Base-by-base conservation (phyloP, 306 rosid genomes). In the Boehmeria nivea region DNA sequence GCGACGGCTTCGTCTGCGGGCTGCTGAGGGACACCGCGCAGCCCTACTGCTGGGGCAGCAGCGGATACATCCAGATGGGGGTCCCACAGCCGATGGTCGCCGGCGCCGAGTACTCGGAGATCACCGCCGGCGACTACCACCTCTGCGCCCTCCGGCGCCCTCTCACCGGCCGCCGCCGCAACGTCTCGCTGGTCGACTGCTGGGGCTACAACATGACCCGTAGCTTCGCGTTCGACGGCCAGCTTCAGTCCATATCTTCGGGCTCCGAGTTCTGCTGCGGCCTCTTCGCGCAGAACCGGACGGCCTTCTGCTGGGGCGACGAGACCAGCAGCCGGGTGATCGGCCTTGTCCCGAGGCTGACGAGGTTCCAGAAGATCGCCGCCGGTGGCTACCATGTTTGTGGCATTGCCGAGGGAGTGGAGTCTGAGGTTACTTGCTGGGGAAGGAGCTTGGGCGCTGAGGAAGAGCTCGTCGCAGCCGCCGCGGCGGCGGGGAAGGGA, bases 21-120 rank as follows among this genome's bases (percentile, higher is more conserved):
- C 91, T 90, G 66, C 78, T 90, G 2, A 50, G 83, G 83, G 75
- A 76, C 64, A 78, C 98, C 2, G 76, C 50, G 25, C 94, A 83
- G 63, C 98, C 98, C 4, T 90, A 86, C 66, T 90, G 98, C 64
- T 90, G 98, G 98, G 98, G 98, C 13, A 87, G 85, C 55, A 82
- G 83, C 54, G 70, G 72, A 23, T 71, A 80, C 43, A 67, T 90
- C 36, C 80, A 78, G 76, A 80, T 81, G 88, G 94, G 95, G 47
- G 98, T 90, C 60, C 94, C 95, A 42, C 91, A 84, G 37, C 91
- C 96, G 54, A 84, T 87, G 84, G 48, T 61, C 48, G 70, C 76
- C 58, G 88, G 72, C 47, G 85, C 79, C 46, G 66, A 80, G 59
- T 91, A 91, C 64, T 42, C 72, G 49, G 98, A 87, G 71, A 82